Base-by-base conservation (phyloP, 2,329 filamentous ascomycete species). In the Corynespora cassiicola region DNA sequence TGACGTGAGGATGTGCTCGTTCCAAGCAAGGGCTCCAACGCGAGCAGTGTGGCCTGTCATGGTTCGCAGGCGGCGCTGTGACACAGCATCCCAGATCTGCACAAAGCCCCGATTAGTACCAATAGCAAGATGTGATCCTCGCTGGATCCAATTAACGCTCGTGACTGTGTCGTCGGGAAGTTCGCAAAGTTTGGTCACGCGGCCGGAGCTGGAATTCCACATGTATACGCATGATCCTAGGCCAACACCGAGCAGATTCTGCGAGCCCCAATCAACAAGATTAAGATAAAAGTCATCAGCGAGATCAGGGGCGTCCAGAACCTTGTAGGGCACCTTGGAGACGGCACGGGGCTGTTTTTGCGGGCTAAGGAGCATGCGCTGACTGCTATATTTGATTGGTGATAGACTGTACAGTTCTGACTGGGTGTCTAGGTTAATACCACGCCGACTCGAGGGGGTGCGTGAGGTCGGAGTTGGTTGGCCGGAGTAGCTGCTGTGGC, bases 231-330 rank as follows among this genome's bases (percentile, higher is more conserved):
- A 95, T 12, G 87, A 89, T 12, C 91, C 91, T 17, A 99, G 74
- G 0, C 94, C 94, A 27, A 99, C 94, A 6, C 92, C 94, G 8
- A 99, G 78, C 7, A 96, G 87, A 66, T 97, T 96, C 54, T 88
- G 90, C 57, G 89, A 95, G 27, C 94, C 94, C 94, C 94, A 99
- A 62, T 99, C 94, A 3, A 99, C 92, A 17, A 99, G 75, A 59
- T 99, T 99, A 22, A 99, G 77, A 60, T 99, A 99, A 68, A 97
- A 99, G 64, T 99, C 94, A 61, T 99, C 94, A 18, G 92, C 91
- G 29, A 99, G 74, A 64, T 97, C 94, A 2, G 94, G 94, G 1
- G 94, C 94, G 73, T 99, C 94, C 7, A 99, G 77, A 2, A 99
- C 94, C 70, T 99, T 99, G 72, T 95, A 99, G 0, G 94, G 94